These are phyloP conservation scores for Asterophora lycoperdoides DNA, from an alignment of 768 basidiomycete genomes.

Conservation along the genomic window DNA sequence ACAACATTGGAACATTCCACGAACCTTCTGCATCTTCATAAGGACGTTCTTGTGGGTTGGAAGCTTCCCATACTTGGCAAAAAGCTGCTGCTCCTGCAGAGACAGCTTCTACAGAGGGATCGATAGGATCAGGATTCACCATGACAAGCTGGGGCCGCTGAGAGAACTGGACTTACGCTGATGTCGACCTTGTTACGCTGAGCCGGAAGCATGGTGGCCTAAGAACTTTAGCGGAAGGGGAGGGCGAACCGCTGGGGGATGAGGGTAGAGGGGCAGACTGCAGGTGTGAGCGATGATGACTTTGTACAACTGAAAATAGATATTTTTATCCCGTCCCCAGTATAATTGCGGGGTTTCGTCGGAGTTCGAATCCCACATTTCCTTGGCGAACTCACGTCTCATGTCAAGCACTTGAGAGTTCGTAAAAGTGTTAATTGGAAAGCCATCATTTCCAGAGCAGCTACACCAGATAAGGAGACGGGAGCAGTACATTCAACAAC, in stretches of 20 bases:
- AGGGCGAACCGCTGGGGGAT: constrained; percentile 23
- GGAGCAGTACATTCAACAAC: not conserved
- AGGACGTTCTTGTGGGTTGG: constrained; percentile 92
- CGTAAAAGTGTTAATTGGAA: too few species aligned
- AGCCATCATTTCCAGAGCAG: constrained; percentile 10
- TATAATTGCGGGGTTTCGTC: constrained; percentile 27
- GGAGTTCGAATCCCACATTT: constrained; percentile 22
- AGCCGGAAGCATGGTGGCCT: constrained; percentile 60
- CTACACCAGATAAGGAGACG: not conserved
- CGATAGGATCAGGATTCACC: constrained; percentile 21
- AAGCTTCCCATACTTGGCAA: constrained; percentile 91
- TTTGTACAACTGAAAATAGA: constrained; percentile 16
- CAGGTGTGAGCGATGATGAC: constrained; percentile 14
- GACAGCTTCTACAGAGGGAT: constrained; percentile 58
- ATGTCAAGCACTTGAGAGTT: not conserved
- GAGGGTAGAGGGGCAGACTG: constrained; percentile 12
- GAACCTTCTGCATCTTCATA: constrained; percentile 92
- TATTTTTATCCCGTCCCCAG: constrained; percentile 13
- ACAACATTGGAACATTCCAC: constrained; percentile 17
- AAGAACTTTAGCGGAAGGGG: constrained; percentile 21
- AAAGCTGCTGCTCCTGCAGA: constrained; percentile 90
- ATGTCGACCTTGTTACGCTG: constrained; percentile 93
- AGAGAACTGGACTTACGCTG: constrained; percentile 54
- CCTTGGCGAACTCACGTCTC: constrained; percentile 5
- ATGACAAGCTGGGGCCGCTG: not conserved